A percentile compares a stretch with the other conserved stretches of the same genome.
These are phyloP conservation scores for Golubevia pallescens DNA, from an alignment of 1,284 basidiomycete genomes.

Conservation along the genomic window DNA sequence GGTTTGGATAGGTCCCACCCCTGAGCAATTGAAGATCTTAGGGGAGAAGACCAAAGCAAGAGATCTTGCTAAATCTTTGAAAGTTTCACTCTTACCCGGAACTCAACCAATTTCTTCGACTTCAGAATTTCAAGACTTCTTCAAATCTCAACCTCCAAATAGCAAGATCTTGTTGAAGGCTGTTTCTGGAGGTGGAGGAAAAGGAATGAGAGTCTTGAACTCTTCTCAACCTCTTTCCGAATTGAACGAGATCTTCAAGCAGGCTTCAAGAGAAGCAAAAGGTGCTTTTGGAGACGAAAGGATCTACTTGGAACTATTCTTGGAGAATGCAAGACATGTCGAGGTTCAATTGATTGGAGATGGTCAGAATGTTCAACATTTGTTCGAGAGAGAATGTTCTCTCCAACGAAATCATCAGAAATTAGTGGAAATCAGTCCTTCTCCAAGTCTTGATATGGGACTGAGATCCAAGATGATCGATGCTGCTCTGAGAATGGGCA, in stretches of 20 bases:
- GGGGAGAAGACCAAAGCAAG: slow-evolving; percentile 24
- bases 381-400: slow-evolving; percentile 33
- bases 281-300: slow-evolving; percentile 21
- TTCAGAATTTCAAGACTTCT: slow-evolving; percentile 18
- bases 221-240: neutral
- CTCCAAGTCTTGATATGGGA: slow-evolving; percentile 2
- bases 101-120: slow-evolving; percentile 5
- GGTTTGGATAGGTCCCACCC: slow-evolving; percentile 22
- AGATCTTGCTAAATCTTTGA: slow-evolving; percentile 10
- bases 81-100: slow-evolving; percentile 17
- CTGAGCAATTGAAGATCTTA: slow-evolving; percentile 12
- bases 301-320: slow-evolving; percentile 25
- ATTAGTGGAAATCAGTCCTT: slow-evolving; percentile 32
- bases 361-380: slow-evolving; percentile 14
- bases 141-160: neutral
- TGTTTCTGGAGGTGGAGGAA: slow-evolving; percentile 27
- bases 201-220: slow-evolving; percentile 23
- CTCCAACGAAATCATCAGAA: slow-evolving; percentile 32
- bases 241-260: slow-evolving; percentile 14
- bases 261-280: slow-evolving; percentile 21
- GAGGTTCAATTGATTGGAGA: slow-evolving; percentile 37
- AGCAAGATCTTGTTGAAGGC: slow-evolving; percentile 27
- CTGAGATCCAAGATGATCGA: neutral
- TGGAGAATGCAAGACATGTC: slow-evolving; percentile 23
- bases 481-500: slow-evolving; percentile 5